Conservation (phyloP, 2,329 filamentous ascomycete genomes). For the Xylaria sp. region DNA sequence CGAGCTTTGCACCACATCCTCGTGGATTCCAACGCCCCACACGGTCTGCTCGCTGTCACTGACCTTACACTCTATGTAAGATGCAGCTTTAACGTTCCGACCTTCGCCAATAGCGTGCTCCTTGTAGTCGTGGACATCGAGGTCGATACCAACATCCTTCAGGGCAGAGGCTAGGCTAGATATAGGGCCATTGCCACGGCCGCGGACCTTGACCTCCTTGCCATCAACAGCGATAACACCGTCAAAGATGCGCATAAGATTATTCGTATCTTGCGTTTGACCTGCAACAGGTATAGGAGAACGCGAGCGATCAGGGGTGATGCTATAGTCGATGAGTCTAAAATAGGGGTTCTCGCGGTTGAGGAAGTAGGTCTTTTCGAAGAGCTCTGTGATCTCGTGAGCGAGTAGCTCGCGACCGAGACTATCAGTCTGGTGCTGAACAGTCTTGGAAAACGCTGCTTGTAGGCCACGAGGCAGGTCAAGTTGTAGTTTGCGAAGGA, state of each 20-base stretch:
- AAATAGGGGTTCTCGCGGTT: constrained; percentile 81
- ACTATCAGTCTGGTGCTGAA: constrained; percentile 83
- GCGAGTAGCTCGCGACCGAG: constrained; percentile 86
- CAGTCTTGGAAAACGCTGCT: constrained; percentile 87
- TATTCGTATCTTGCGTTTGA: constrained; percentile 75
- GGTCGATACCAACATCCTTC: constrained; percentile 79
- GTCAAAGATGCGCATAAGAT: constrained; percentile 1
- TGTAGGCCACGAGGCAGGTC: constrained; percentile 94
- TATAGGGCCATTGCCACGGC: constrained; percentile 89
- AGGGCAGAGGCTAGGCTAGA: constrained; percentile 88
- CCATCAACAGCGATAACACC: constrained; percentile 41
- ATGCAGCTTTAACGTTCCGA: constrained; percentile 86
- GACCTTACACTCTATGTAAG: constrained; percentile 92
- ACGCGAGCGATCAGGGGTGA: constrained; percentile 81
- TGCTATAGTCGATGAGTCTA: constrained; percentile 89
- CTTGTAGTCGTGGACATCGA: constrained; percentile 97
- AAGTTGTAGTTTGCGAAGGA: constrained; percentile 87
- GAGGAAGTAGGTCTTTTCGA: constrained; percentile 88
- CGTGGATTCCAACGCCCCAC: constrained; percentile 92
- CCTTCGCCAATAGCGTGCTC: constrained; percentile 91
- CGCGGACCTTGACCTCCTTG: constrained; percentile 67
- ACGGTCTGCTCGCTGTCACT: constrained; percentile 75
- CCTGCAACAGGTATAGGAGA: constrained; percentile 76
- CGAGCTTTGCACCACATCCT: constrained; percentile 51
- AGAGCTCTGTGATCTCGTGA: constrained; percentile 86